These are phyloP conservation scores for Zygnema cylindricum DNA, from an alignment of 139 green algal species.

Conservation along the genomic window DNA sequence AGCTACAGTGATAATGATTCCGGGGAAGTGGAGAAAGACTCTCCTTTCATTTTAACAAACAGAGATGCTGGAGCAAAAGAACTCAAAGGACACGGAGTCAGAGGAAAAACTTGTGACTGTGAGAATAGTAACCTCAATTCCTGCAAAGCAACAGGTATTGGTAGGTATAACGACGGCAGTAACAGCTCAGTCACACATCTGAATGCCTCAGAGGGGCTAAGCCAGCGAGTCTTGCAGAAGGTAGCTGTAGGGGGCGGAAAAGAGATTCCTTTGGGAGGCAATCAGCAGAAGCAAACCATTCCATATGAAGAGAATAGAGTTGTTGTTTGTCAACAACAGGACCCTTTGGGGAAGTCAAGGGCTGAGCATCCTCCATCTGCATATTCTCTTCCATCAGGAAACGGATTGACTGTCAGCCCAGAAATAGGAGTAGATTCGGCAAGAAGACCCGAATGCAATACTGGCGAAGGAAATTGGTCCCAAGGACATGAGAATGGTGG, in stretches of 20 bases:
- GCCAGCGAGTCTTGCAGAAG: neutral
- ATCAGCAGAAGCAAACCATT: too few species aligned
- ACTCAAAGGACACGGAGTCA: neutral
- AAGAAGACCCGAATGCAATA: neutral
- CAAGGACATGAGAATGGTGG: neutral
- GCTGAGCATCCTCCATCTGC: neutral
- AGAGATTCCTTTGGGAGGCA: neutral
- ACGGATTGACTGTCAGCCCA: neutral
- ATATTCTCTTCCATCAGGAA: neutral
- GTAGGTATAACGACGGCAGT: neutral
- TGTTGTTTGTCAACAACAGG: too few species aligned
- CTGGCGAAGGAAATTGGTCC: neutral
- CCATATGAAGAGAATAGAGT: too few species aligned
- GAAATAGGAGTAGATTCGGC: neutral
- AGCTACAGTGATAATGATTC: neutral
- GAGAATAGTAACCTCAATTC: neutral
- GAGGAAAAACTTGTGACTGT: neutral
- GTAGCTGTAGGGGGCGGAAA: neutral
- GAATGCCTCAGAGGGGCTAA: too few species aligned
- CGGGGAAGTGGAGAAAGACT: neutral
- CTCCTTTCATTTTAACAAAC: neutral
- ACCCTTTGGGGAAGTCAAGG: neutral
- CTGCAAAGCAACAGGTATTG: neutral
- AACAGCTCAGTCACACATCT: too few species aligned
- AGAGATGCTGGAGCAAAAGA: neutral